phyloP scores from a whole-genome alignment of 306 rosid species.

The Phaseolus lunatus region DNA sequence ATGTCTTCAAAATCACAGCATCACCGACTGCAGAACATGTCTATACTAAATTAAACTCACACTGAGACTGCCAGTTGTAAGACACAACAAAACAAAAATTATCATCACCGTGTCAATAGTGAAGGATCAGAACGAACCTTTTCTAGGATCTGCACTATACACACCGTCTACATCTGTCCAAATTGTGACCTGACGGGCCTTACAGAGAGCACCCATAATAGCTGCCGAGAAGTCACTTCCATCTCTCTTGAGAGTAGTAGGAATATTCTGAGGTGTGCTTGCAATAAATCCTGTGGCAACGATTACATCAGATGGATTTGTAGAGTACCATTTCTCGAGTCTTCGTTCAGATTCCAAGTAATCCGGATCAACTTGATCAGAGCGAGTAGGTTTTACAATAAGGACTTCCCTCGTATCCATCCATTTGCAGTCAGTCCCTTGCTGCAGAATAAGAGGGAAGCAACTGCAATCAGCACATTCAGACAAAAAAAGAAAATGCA shows the following conservation, averaged over 20 bases:
- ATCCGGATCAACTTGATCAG: slow-evolving; percentile 91
- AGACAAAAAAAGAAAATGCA: slow-evolving; percentile 15
- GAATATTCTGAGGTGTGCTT: slow-evolving; percentile 79
- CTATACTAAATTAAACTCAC: slow-evolving; percentile 5
- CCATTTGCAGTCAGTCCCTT: slow-evolving; percentile 79
- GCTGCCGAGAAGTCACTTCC: slow-evolving; percentile 95
- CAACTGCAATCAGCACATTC: slow-evolving; percentile 36
- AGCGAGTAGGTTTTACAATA: slow-evolving; percentile 74
- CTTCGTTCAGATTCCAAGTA: slow-evolving; percentile 64
- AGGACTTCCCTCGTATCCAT: slow-evolving; percentile 98
- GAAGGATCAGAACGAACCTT: slow-evolving; percentile 58
- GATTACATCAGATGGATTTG: slow-evolving; percentile 64
- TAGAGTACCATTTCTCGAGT: slow-evolving; percentile 71
- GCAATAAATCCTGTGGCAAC: slow-evolving; percentile 95
- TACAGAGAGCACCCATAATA: slow-evolving; percentile 76
- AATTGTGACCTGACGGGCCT: slow-evolving; percentile 75
- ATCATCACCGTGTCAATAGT: not conserved
- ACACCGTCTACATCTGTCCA: slow-evolving; percentile 96
- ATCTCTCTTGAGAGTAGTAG: slow-evolving; percentile 92
- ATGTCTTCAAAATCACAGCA: slow-evolving; percentile 76
- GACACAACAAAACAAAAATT: slow-evolving; percentile 13
- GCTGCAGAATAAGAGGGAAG: slow-evolving; percentile 53
- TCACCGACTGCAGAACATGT: slow-evolving; percentile 70
- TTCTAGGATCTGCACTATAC: slow-evolving; percentile 87
- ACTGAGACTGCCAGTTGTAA: slow-evolving; percentile 6